Evolutionary conservation across 306 rosid genomes (phyloP).

Genomic region (Arachis hypogaea): DNA sequence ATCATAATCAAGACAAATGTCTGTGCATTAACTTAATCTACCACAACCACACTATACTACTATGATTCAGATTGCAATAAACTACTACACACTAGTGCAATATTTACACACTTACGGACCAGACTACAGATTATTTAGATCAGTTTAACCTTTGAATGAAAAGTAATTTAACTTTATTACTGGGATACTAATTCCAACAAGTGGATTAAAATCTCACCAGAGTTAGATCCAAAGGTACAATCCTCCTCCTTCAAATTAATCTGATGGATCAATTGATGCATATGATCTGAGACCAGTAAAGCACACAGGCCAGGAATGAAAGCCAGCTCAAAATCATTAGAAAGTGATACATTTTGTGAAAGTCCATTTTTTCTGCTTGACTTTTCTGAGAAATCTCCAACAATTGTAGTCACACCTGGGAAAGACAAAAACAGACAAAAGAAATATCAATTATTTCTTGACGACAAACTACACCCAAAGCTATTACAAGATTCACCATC

Average conservation of each 20-base stretch:
- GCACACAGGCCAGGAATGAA: slow-evolving; percentile 57
- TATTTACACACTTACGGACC: not conserved
- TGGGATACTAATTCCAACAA: not conserved
- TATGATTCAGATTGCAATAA: too few relatives aligned
- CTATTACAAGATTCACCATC: slow-evolving; percentile 17
- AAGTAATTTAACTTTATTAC: not conserved
- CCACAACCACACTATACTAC: too few relatives aligned
- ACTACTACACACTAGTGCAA: not conserved
- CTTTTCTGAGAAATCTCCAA: slow-evolving; percentile 57
- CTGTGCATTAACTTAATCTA: too few relatives aligned
- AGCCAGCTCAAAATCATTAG: slow-evolving; percentile 56
- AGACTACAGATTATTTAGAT: too few relatives aligned
- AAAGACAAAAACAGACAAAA: slow-evolving; percentile 31
- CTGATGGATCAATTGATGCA: slow-evolving; percentile 55
- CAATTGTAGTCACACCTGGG: slow-evolving; percentile 77
- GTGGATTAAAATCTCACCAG: slow-evolving; percentile 50
- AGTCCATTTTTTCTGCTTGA: slow-evolving; percentile 58
- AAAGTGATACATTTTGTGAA: slow-evolving; percentile 67
- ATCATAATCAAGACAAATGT: too few relatives aligned
- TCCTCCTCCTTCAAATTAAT: slow-evolving; percentile 70
- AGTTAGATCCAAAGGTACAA: slow-evolving; percentile 49
- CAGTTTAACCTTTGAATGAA: not conserved
- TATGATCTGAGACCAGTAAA: slow-evolving; percentile 62
- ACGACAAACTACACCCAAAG: slow-evolving; percentile 6
- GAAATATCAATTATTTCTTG: slow-evolving; percentile 19